A percentile compares a stretch with the other conserved stretches of the same genome.
Evolutionary conservation across 164 flowering plant species (phyloP).

Genomic region (Saururus chinensis): DNA sequence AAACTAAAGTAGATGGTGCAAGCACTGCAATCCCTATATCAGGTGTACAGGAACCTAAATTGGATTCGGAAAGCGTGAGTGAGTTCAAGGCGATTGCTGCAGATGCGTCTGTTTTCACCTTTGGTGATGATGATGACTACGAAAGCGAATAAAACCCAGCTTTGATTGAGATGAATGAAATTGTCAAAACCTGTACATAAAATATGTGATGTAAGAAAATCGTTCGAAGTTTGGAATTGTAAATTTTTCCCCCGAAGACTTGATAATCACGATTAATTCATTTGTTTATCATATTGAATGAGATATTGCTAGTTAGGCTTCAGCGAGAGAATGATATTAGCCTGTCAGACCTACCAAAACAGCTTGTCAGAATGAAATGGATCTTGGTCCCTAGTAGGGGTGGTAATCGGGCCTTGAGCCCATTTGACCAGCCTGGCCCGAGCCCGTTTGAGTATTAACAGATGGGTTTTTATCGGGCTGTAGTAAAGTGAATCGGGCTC

Average conservation of each 20-base stretch:
- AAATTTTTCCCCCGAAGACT: not conserved
- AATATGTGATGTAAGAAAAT: constrained; percentile 1
- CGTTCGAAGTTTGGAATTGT: not conserved
- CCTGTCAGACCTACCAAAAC: too few species aligned
- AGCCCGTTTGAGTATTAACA: too few species aligned
- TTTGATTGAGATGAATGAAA: not conserved
- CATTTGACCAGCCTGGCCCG: too few species aligned
- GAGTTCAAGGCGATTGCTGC: constrained; percentile 94
- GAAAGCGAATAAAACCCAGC: constrained; percentile 50
- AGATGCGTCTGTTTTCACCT: constrained; percentile 90
- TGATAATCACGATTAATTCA: not conserved
- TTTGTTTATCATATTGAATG: not conserved
- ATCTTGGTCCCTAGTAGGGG: too few species aligned
- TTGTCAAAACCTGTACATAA: constrained; percentile 4
- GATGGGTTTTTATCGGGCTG: too few species aligned
- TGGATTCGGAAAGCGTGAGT: constrained; percentile 14
- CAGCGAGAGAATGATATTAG: too few species aligned
- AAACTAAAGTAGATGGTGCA: constrained; percentile 20
- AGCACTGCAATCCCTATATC: constrained; percentile 11
- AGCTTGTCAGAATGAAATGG: too few species aligned
- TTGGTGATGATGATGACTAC: constrained; percentile 88
- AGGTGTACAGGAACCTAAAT: constrained; percentile 22
- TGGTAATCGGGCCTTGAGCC: too few species aligned
- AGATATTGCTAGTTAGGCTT: not conserved
- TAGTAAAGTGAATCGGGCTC: too few species aligned